Conservation (phyloP, 2,329 filamentous ascomycete species). For the Lasiodiplodia sp. region DNA sequence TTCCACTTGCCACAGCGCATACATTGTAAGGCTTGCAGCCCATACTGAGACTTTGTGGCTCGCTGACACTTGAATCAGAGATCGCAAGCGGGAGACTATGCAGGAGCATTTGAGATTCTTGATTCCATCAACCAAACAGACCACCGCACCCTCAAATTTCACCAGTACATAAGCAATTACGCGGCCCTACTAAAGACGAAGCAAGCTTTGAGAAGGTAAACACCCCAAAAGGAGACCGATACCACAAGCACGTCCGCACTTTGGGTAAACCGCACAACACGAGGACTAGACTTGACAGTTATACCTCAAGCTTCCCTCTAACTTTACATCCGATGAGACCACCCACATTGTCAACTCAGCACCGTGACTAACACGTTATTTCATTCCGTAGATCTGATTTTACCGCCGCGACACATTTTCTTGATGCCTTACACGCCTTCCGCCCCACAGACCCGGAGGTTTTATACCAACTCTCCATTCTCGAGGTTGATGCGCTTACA, state of each 20-base stretch:
- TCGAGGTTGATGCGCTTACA: slow-evolving; percentile 66
- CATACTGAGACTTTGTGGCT: no score
- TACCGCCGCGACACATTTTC: slow-evolving; percentile 62
- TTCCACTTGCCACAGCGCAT: slow-evolving; percentile 74
- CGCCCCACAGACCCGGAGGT: slow-evolving; percentile 65
- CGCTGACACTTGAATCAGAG: slow-evolving; percentile 47
- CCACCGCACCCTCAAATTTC: slow-evolving; percentile 76
- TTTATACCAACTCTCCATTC: slow-evolving; percentile 63
- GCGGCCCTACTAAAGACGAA: slow-evolving; percentile 71
- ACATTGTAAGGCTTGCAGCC: slow-evolving; percentile 55
- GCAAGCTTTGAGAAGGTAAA: slow-evolving; percentile 64
- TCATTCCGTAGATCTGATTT: slow-evolving; percentile 59
- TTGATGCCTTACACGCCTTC: slow-evolving; percentile 64
- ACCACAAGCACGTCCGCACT: neutral
- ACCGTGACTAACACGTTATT: neutral
- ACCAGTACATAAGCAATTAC: slow-evolving; percentile 75
- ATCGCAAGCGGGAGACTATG: slow-evolving; percentile 72
- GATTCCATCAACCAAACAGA: slow-evolving; percentile 64
- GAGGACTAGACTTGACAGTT: neutral
- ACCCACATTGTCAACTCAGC: neutral
- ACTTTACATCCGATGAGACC: neutral
- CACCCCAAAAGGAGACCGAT: neutral
- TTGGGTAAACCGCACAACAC: neutral
- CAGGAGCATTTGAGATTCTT: slow-evolving; percentile 69
- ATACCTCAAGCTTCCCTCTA: neutral